A percentile compares a stretch with the other conserved stretches of the same genome.
Evolutionary conservation across 768 basidiomycete species (phyloP).

Genomic region (Leucogyrophana mollusca): DNA sequence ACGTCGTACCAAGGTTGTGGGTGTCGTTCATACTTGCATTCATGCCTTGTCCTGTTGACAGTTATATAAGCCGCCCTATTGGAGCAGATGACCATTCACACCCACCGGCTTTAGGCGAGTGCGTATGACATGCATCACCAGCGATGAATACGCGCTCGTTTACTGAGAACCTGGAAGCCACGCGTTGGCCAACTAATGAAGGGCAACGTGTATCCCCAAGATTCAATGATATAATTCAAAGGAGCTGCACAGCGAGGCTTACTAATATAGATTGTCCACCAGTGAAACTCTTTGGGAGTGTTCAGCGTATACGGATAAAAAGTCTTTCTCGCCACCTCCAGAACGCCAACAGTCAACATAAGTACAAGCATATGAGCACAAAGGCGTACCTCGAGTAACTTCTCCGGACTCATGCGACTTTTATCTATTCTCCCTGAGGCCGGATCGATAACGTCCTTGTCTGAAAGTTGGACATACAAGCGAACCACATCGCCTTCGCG

Average conservation of each 20-base stretch:
- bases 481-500: slow-evolving; percentile 68
- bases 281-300: slow-evolving; percentile 51
- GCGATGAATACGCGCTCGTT: slow-evolving; percentile 73
- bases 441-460: slow-evolving; percentile 42
- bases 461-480: slow-evolving; percentile 67
- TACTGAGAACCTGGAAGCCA: slow-evolving; percentile 60
- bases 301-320: slow-evolving; percentile 55
- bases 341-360: not conserved
- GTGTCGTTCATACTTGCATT: slow-evolving; percentile 77
- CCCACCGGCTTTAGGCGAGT: slow-evolving; percentile 64
- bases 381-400: slow-evolving; percentile 48
- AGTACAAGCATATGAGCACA: not conserved
- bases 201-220: no score
- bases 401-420: slow-evolving; percentile 44
- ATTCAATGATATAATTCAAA: not conserved
- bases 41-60: slow-evolving; percentile 64
- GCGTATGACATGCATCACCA: slow-evolving; percentile 74
- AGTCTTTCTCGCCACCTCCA: slow-evolving; percentile 53
- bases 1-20: slow-evolving; percentile 57
- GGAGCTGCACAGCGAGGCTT: slow-evolving; percentile 15
- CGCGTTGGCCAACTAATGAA: slow-evolving; percentile 65
- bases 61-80: not conserved
- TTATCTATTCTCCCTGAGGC: slow-evolving; percentile 54
- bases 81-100: not conserved
- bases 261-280: slow-evolving; percentile 79